phyloP scores from a whole-genome alignment of 2,329 filamentous ascomycete species.

The Emmonsia crescens region DNA sequence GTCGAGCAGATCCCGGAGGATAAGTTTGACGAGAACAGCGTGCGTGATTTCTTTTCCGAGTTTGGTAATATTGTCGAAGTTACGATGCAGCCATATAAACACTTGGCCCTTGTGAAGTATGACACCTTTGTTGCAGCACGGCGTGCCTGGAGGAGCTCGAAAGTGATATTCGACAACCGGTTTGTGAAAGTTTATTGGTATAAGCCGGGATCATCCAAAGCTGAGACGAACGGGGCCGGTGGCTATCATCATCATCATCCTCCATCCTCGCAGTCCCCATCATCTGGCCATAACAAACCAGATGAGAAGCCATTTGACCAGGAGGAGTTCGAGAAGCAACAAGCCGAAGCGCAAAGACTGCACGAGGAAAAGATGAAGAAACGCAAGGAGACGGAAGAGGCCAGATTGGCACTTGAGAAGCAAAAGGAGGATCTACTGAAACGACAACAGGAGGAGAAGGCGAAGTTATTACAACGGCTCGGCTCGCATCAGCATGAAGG shows the following conservation, averaged over 20 bases:
- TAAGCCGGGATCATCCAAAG: constrained; percentile 31
- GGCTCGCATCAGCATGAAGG: constrained; percentile 29
- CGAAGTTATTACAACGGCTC: constrained; percentile 39
- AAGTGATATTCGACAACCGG: constrained; percentile 52
- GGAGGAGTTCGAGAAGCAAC: constrained; percentile 44
- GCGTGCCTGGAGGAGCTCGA: constrained; percentile 48
- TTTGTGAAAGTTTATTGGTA: constrained; percentile 57
- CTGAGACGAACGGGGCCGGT: constrained; percentile 21
- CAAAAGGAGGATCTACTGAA: constrained; percentile 41
- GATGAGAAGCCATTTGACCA: constrained; percentile 39
- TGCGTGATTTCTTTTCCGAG: constrained; percentile 48
- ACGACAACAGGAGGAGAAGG: constrained; percentile 46
- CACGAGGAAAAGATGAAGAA: constrained; percentile 46
- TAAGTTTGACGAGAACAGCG: constrained; percentile 41
- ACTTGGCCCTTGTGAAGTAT: constrained; percentile 46
- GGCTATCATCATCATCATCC: constrained; percentile 7
- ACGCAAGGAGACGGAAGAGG: constrained; percentile 41
- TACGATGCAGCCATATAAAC: constrained; percentile 43
- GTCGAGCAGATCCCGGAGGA: constrained; percentile 52
- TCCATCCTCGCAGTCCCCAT: constrained; percentile 1
- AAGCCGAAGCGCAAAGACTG: constrained; percentile 46
- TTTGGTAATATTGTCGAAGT: constrained; percentile 47
- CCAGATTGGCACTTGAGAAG: constrained; percentile 42
- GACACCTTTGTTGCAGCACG: constrained; percentile 41
- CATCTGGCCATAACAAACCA: constrained; percentile 4